A percentile compares a stretch with the other conserved stretches of the same genome.
These are phyloP conservation scores for Boletus rufocinnamomeus DNA, from an alignment of 768 basidiomycete genomes.

Conservation along the genomic window DNA sequence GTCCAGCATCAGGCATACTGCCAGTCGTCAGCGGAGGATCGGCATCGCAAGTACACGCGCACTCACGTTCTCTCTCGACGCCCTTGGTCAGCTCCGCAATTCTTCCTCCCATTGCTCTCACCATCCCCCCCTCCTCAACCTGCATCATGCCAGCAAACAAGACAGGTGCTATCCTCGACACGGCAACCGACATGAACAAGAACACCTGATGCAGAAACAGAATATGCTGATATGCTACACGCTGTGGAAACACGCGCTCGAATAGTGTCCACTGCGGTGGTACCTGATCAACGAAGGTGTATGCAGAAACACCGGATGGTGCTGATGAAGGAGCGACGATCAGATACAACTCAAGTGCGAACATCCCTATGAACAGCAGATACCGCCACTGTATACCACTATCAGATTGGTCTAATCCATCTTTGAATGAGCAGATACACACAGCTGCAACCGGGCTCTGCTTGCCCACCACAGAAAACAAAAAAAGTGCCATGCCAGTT, in stretches of 20 bases:
- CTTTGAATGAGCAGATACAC: conserved; percentile 36
- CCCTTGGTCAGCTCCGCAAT: conserved; percentile 44
- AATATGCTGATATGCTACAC: conserved; percentile 76
- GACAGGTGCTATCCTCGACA: conserved; percentile 69
- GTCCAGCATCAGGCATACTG: conserved; percentile 56
- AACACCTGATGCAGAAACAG: conserved; percentile 77
- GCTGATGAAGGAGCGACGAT: conserved; percentile 51
- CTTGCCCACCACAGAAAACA: conserved; percentile 63
- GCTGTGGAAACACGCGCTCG: conserved; percentile 54
- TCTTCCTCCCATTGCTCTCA: conserved; percentile 45
- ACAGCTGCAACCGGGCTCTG: conserved; percentile 66
- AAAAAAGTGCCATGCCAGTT: conserved; percentile 54
- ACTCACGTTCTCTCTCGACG: conserved; percentile 58
- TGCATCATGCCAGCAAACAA: conserved; percentile 47
- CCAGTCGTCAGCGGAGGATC: conserved; percentile 3
- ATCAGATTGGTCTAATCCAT: conserved; percentile 17
- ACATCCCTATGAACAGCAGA: conserved; percentile 61
- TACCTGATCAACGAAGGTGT: conserved; percentile 28
- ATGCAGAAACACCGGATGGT: conserved; percentile 8
- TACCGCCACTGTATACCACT: conserved; percentile 69
- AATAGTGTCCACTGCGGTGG: conserved; percentile 33
- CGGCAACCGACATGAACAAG: conserved; percentile 70
- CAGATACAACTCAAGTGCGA: conserved; percentile 64
- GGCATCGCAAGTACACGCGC: too few species aligned
- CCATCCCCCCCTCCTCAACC: conserved; percentile 32